Percentiles rank a stretch among this genome's conserved stretches.
Conservation (phyloP, 768 basidiomycete species). For the Antrodiella citrinella region DNA sequence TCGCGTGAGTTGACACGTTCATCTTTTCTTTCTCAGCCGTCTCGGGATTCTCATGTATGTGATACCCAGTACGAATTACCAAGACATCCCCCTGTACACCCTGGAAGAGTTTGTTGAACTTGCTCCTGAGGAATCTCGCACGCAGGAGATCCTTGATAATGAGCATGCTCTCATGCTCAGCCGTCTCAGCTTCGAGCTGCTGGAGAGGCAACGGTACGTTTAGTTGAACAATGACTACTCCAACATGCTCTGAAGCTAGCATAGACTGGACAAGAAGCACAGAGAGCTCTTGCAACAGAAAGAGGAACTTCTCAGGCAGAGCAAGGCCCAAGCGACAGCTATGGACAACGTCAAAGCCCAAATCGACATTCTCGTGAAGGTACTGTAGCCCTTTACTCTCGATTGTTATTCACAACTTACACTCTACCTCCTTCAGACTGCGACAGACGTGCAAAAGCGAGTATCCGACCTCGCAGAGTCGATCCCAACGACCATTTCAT, state of each 20-base stretch:
- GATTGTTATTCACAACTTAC: constrained; percentile 10
- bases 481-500: too few species aligned
- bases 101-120: constrained; percentile 59
- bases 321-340: constrained; percentile 61
- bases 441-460: constrained; percentile 67
- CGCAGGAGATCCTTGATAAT: constrained; percentile 46
- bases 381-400: constrained; percentile 19
- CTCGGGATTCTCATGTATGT: not conserved
- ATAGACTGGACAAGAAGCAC: constrained; percentile 63
- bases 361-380: constrained; percentile 73
- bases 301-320: constrained; percentile 74
- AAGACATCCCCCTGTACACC: constrained; percentile 71
- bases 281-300: constrained; percentile 64
- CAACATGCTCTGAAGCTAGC: constrained; percentile 3
- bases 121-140: constrained; percentile 62
- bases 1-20: constrained; percentile 51
- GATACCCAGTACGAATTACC: constrained; percentile 72
- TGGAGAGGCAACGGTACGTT: constrained; percentile 76
- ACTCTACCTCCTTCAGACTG: constrained; percentile 55
- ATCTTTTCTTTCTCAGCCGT: constrained; percentile 4
- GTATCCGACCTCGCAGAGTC: constrained; percentile 55
- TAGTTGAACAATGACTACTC: constrained; percentile 4
- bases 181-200: constrained; percentile 79
- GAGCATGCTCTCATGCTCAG: constrained; percentile 85
- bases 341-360: constrained; percentile 75